Base-by-base conservation (phyloP, 768 basidiomycete genomes). In the Trametes gibbosa region DNA sequence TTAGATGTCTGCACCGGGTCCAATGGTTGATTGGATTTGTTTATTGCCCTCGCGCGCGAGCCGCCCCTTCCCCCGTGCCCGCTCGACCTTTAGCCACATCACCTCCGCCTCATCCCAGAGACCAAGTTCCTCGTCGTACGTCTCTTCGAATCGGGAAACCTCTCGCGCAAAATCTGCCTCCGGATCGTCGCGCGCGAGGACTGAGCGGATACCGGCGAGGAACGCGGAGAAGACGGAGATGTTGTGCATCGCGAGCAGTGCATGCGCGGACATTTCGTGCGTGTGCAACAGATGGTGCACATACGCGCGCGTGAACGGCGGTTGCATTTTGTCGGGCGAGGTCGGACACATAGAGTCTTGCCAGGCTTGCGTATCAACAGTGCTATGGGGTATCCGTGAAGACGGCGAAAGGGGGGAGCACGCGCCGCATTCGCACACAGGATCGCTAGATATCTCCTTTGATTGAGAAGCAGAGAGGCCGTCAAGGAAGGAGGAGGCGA, bases 261-360 rank as follows among this genome's bases (percentile, higher is more conserved):
- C 68, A 64, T 95, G 90, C 0, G 90, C 87, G 0, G 86, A 84
- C 92, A 95, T 94, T 70, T 95, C 93, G 71, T 95, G 93, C 6
- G 92, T 92, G 51, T 88, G 86, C 35, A 94, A 74, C 14, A 95
- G 81, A 65, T 95, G 92, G 68, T 95, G 91, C 29, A 92, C 50
- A 64, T 95, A 95, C 2, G 89, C 87, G 21, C 77, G 73, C n/a
- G 74, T 77, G 62, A 70, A 75, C 0, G 76, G 70, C 10, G 66
- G 64, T 34, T 56, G 58, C 29, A 50, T 29, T 10, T 51, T 32
- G 6, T 54, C 32, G 17, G 84, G 56, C 12, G 61, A 34, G 6
- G 50, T 40, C 3, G 47, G 23, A 17, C 52, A 50, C 8, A 48
- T 21, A 2, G 46, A n/a, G 52, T 58, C 61, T 27, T 49, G 49